Evolutionary conservation across 2,329 filamentous ascomycete species (phyloP).

Genomic region (Myriosclerotinia scirpicola): DNA sequence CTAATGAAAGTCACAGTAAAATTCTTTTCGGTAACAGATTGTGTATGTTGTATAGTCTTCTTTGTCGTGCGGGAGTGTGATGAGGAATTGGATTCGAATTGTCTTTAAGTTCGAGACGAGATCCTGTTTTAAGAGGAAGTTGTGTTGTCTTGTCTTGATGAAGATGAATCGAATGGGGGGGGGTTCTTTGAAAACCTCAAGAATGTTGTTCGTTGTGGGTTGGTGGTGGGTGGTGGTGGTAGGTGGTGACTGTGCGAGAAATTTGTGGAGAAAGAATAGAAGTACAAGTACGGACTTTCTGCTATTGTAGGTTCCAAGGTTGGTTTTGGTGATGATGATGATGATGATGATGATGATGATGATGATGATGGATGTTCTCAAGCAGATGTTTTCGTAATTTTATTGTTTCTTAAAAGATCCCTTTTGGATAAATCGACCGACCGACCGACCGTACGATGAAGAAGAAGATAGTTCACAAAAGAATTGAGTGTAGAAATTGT

Average conservation of each 20-base stretch:
- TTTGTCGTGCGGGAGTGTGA: slow-evolving; percentile 27
- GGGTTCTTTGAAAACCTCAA: slow-evolving; percentile 15
- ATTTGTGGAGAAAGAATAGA: slow-evolving; percentile 16
- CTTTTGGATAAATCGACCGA: no score
- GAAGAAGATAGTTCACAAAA: slow-evolving; percentile 20
- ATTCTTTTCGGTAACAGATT: slow-evolving; percentile 33
- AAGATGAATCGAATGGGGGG: slow-evolving; percentile 18
- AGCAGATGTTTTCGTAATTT: no score
- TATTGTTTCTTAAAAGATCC: no score
- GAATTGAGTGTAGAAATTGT: slow-evolving; percentile 23
- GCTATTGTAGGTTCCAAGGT: no score
- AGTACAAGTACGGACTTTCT: no score
- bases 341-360: no score
- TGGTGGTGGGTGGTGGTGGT: no score
- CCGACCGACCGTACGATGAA: slow-evolving; percentile 17
- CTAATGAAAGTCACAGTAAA: slow-evolving; percentile 77
- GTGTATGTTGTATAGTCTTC: slow-evolving; percentile 28
- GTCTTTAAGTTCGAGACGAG: slow-evolving; percentile 20
- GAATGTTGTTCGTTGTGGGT: slow-evolving; percentile 18
- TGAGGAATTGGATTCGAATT: slow-evolving; percentile 25
- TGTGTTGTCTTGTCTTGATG: slow-evolving; percentile 22
- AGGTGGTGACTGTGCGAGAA: slow-evolving; percentile 20
- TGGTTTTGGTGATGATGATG: no score
- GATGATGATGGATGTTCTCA: no score
- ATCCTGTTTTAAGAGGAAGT: neutral